Evolutionary conservation across 805 yeast genomes (phyloP), one percentile per base, ranked within the genome.

Genomic region (Cyberlindnera bimundalis): DNA sequence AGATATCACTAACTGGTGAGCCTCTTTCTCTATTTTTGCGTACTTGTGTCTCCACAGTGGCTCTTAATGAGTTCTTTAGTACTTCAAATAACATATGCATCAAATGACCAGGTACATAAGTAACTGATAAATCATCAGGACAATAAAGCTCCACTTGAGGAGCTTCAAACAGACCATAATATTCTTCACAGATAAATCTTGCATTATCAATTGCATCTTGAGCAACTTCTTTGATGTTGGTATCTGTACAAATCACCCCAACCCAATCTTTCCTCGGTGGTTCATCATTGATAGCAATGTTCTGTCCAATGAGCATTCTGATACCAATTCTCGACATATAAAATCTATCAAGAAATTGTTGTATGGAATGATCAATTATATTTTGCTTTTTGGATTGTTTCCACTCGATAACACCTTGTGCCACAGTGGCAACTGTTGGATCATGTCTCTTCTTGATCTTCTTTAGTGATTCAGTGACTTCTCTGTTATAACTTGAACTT

Each of bases 261-360:
- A 88, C 96, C 61, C 84, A 89, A 58, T 86, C 81, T 26, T 71
- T 73, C 15, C 71, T 62, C 19, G 74, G 70, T 15, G 83, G 84
- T 35, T 82, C 80, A 70, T 76, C 74, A 64, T 79, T 81, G 37
- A 88, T 71, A 1, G 96, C 91, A 49, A 88, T 82, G 55, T 88
- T 95, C 65, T 88, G 96, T n/a, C 96, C 96, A 55, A 88, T 85
- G 29, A 88, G 73, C 95, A 89, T 89, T 49, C 96, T 74, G 46
- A 89, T 89, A 2, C 96, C 96, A 47, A 89, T 89, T 43, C 96
- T 73, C 39, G 88, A 81, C 89, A 88, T 81, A 67, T 89, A 88
- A 59, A 88, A 88, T 24, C 93, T 64, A 64, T 89, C 96, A 47
- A 88, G 67, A 56, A 89, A 88, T 13, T 79, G 73, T 62, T 89